Base-by-base conservation (phyloP, 2,329 filamentous ascomycete genomes). In the Gnomoniopsis sp. region DNA sequence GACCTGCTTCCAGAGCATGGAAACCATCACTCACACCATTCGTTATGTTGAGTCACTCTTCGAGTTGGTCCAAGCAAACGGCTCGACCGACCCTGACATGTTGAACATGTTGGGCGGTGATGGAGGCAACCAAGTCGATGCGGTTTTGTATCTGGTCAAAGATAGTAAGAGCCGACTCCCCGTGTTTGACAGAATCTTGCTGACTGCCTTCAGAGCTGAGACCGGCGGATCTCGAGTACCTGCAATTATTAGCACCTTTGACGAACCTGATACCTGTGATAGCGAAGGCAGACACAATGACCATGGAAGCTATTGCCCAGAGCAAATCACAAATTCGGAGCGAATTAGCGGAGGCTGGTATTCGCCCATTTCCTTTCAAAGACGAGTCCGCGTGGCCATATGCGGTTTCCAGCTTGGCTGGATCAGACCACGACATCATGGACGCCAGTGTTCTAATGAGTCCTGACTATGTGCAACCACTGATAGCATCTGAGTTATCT, bases 391-490 rank as follows among this genome's bases (percentile, higher is more conserved):
- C 71, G 14, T 76, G 76, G 59, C 85, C 88, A 2, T 96, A 90
- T 68, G 86, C 90, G 0, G 81, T 96, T 21, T 97, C 93, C 1
- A 95, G 89, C 21, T 83, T 84, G 14, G 79, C 84, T 23, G 84
- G 82, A 1, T 83, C 84, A 22, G 91, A 97, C 66, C 77, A 86
- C 61, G 91, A 96, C 43, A 86, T 82, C 47, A 96, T 98, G 88
- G 93, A 98, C 70, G 93, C 93, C 19, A 96, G 91, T 67, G 79
- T 96, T 0, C 81, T 98, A 19, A 98, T 98, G 93, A 92, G 88
- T 57, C 88, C 93, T 1, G 90, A 95, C 67, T 98, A 97, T 69
- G 78, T 95, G 15, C 88, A 91, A 62, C 93, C 93, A 1, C 79
- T 97, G 4, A 75, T 90, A 3, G 74, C 83, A 0, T 95, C 91